These are phyloP conservation scores for Dillenia suffruticosa DNA, from an alignment of 164 flowering plant species.

Conservation along the genomic window DNA sequence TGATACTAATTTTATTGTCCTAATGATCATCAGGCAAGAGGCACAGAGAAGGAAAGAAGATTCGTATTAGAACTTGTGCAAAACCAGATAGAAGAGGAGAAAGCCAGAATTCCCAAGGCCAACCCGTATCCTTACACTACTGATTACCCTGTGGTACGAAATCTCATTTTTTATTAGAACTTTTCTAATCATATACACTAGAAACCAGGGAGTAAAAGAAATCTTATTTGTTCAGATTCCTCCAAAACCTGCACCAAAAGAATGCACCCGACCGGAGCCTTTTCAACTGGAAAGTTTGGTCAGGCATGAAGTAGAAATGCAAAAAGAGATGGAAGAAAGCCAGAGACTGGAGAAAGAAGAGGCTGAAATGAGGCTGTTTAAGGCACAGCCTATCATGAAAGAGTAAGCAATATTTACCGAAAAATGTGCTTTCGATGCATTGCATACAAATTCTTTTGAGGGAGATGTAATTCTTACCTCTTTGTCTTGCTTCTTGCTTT, in stretches of 20 bases:
- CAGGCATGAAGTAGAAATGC: slow-evolving; percentile 93
- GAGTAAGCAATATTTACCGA: slow-evolving; percentile 42
- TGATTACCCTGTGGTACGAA: slow-evolving; percentile 85
- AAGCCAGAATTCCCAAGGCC: slow-evolving; percentile 79
- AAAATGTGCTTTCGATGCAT: too few relatives aligned
- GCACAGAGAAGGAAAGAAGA: slow-evolving; percentile 72
- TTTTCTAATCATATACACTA: background rate
- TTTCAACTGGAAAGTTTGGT: slow-evolving; percentile 85
- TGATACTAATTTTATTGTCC: background rate
- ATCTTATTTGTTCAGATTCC: slow-evolving; percentile 50
- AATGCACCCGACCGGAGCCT: slow-evolving; percentile 80
- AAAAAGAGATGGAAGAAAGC: slow-evolving; percentile 81
- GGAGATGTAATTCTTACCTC: too few relatives aligned
- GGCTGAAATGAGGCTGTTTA: slow-evolving; percentile 71
- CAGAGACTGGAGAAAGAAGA: slow-evolving; percentile 65
- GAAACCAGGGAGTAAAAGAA: background rate
- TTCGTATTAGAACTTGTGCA: slow-evolving; percentile 48
- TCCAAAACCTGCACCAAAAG: slow-evolving; percentile 90
- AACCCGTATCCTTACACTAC: slow-evolving; percentile 94
- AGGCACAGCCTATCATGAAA: slow-evolving; percentile 77
- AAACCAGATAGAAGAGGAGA: slow-evolving; percentile 79
- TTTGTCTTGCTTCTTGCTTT: background rate
- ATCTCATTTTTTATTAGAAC: background rate
- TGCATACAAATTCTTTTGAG: too few relatives aligned
- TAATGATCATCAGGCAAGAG: slow-evolving; percentile 57